Percentiles rank a stretch among this genome's conserved stretches.
These are phyloP conservation scores for Candida ortonii DNA, from an alignment of 805 yeast genomes.

Conservation along the genomic window DNA sequence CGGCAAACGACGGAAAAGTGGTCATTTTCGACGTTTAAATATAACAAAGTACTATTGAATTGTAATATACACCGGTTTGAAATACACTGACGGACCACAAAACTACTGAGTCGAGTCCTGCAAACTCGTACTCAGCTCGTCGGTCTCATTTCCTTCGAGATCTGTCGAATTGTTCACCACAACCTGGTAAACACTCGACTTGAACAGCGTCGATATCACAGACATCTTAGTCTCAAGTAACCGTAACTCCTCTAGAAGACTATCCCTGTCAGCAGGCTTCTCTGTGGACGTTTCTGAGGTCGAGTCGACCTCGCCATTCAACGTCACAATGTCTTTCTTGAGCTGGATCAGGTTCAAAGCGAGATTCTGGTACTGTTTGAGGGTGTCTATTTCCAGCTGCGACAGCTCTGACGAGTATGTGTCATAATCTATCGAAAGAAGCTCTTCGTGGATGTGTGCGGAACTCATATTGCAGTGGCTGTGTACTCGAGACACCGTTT, in stretches of 20 bases:
- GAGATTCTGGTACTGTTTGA: conserved; percentile 38
- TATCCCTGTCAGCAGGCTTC: conserved; percentile 18
- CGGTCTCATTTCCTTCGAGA: conserved; percentile 6
- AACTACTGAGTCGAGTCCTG: conserved; percentile 10
- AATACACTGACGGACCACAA: not conserved
- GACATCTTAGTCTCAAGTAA: conserved; percentile 25
- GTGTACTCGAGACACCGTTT: too few species aligned
- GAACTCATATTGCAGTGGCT: too few species aligned
- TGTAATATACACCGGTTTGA: conserved; percentile 6
- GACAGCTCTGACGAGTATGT: conserved; percentile 30
- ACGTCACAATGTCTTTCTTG: conserved; percentile 22
- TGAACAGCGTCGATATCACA: conserved; percentile 32
- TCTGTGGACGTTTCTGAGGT: conserved; percentile 23
- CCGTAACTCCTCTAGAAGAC: conserved; percentile 21
- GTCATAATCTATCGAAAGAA: conserved; percentile 24
- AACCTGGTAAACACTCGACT: conserved; percentile 30
- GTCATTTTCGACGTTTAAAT: conserved; percentile 60
- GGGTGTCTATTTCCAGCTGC: conserved; percentile 34
- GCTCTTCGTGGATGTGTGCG: conserved; percentile 13
- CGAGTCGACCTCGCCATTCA: conserved; percentile 24
- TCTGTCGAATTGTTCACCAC: conserved; percentile 19
- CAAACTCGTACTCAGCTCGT: conserved; percentile 18
- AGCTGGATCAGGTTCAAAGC: conserved; percentile 32
- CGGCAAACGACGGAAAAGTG: conserved; percentile 90
- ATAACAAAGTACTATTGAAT: not conserved